Evolutionary conservation across 164 flowering plant species (phyloP), one percentile per base, ranked within the genome.

Genomic region (Vitis labrusca): DNA sequence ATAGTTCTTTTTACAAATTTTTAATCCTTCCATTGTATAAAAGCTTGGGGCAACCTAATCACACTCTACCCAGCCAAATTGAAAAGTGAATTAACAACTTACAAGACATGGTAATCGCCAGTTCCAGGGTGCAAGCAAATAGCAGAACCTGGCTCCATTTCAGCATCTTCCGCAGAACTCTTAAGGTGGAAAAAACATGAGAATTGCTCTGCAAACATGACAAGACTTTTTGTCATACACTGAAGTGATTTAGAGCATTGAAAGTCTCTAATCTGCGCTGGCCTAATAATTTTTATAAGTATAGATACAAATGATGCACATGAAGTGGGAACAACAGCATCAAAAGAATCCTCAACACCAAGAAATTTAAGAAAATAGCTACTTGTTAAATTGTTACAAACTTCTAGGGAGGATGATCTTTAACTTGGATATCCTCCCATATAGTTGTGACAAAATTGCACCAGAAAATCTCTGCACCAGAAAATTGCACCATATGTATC

Each of bases 51-150:
- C 30, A 14, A n/a, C 14, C 59, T 23, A 57, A 57, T 49, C 8
- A 64, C 49, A 62, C 1, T 23, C 54, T 10, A 17, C n/a, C 53
- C 5, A 11, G n/a, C 27, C 29, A 10, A 54, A 48, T 61, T 59
- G 30, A 49, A 59, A 59, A 53, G 72, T 14, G 17, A 30, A 66
- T 15, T 69, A 61, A 27, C 16, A 73, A 77, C 97, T 89, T 85
- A 93, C 97, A 91, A 91, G 64, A 89, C 85, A 79, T 90, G 95
- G 74, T 86, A 86, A 64, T 84, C 92, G 3, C 92, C 88, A 74
- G 82, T 81, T 84, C 96, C 93, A 50, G 97, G 84, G 29, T 66
- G 85, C 85, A 93, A 84, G 78, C 82, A 82, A 78, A 91, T 74
- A 30, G 87, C 80, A 67, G 91, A 85, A 70, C 74, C 73, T 11